phyloP scores from a whole-genome alignment of 768 basidiomycete genomes.

The Mycena haematopus region DNA sequence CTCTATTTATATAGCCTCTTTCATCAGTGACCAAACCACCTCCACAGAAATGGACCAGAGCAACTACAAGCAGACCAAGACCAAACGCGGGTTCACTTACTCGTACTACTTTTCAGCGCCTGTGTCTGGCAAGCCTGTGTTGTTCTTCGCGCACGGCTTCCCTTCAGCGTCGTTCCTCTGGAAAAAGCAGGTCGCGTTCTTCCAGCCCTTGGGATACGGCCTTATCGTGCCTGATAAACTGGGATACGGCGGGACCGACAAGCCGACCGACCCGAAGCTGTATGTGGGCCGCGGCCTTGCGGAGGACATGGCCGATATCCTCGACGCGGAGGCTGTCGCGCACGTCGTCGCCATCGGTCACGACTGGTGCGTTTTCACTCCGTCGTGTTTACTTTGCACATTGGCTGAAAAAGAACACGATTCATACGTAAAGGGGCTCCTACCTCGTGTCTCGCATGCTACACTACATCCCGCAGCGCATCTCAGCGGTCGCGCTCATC shows the following conservation, averaged over 20 bases:
- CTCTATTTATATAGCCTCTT: no score
- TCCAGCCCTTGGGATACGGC: constrained; percentile 47
- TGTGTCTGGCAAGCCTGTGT: constrained; percentile 36
- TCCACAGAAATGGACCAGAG: background rate
- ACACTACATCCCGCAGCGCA: constrained; percentile 45
- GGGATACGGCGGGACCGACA: constrained; percentile 57
- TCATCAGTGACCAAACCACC: no score
- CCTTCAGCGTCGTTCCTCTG: constrained; percentile 49
- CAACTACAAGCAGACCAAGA: constrained; percentile 24
- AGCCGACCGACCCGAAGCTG: constrained; percentile 44
- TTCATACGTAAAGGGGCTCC: constrained; percentile 42
- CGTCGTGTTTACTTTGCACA: no score
- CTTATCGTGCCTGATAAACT: constrained; percentile 59
- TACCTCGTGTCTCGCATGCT: constrained; percentile 41
- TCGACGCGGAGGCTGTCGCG: constrained; percentile 38
- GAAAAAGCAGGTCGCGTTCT: constrained; percentile 45
- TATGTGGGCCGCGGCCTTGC: constrained; percentile 44
- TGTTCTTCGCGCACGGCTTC: constrained; percentile 56
- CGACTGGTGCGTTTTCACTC: constrained; percentile 39
- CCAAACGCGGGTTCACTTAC: constrained; percentile 43
- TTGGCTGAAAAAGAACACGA: no score
- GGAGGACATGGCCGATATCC: constrained; percentile 48
- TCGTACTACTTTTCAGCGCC: constrained; percentile 29
- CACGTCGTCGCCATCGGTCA: constrained; percentile 49
- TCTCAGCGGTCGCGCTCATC: constrained; percentile 49